Conservation (phyloP, 805 yeast species). For the Schwanniomyces pseudopolymorphus region DNA sequence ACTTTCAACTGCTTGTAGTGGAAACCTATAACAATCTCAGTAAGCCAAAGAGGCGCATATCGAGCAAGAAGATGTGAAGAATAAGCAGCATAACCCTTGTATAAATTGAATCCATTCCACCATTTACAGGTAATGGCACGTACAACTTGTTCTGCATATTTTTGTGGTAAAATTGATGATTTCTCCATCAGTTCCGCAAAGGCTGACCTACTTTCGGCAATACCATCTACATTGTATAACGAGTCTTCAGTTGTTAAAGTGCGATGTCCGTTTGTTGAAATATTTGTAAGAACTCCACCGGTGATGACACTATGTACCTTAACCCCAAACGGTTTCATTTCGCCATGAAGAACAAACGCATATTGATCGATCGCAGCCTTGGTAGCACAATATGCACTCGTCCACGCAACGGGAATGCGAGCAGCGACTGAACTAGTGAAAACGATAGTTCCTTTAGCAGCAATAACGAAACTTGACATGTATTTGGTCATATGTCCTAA, state of each 20-base stretch:
- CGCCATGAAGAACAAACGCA: conserved; percentile 32
- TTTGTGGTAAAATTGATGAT: conserved; percentile 17
- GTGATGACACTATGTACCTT: conserved; percentile 37
- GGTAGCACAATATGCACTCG: conserved; percentile 32
- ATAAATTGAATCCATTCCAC: conserved; percentile 28
- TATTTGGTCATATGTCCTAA: conserved; percentile 38
- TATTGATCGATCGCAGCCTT: conserved; percentile 41
- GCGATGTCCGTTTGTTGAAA: conserved; percentile 13
- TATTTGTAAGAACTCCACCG: conserved; percentile 39
- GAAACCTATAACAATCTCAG: conserved; percentile 17
- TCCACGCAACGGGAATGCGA: conserved; percentile 32
- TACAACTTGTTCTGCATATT: conserved; percentile 26
- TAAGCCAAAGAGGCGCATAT: conserved; percentile 24
- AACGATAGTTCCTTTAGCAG: conserved; percentile 34
- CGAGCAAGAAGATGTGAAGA: conserved; percentile 14
- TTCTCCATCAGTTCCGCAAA: conserved; percentile 22
- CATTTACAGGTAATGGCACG: conserved; percentile 13
- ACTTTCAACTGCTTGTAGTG: conserved; percentile 27
- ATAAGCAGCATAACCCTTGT: conserved; percentile 23
- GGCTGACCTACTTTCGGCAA: conserved; percentile 17
- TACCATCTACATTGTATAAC: conserved; percentile 20
- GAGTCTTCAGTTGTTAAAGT: conserved; percentile 10
- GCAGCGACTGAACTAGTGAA: conserved; percentile 40
- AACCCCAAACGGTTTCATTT: conserved; percentile 38
- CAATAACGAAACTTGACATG: conserved; percentile 28